Percentiles rank a stretch among this genome's conserved stretches.
phyloP scores from a whole-genome alignment of 1,284 basidiomycete genomes.

The Trametes polyzona region DNA sequence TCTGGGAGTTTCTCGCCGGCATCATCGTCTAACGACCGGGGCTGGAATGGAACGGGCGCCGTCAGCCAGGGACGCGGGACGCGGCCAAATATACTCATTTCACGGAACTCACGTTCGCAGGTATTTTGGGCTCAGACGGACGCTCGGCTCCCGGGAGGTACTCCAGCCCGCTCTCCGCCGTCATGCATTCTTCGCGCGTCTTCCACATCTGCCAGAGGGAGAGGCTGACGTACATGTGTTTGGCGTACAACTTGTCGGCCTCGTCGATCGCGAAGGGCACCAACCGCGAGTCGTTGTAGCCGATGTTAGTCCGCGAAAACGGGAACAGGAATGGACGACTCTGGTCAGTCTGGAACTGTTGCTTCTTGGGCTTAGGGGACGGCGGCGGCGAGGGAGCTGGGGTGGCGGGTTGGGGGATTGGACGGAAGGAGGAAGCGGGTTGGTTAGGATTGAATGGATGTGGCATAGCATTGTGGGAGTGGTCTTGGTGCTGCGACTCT shows the following conservation, averaged over 20 bases:
- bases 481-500: constrained; percentile 48
- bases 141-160: constrained; percentile 70
- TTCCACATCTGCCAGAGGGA: constrained; percentile 95
- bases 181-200: constrained; percentile 93
- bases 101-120: constrained; percentile 41
- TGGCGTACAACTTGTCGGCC: constrained; percentile 88
- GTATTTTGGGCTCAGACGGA: constrained; percentile 36
- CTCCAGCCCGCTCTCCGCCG: constrained; percentile 90
- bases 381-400: constrained; percentile 91
- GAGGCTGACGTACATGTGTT: constrained; percentile 90
- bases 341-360: constrained; percentile 99
- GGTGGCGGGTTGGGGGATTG: constrained; percentile 71
- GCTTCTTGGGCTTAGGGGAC: constrained; percentile 93
- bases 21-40: constrained; percentile 54
- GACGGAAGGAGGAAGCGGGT: constrained; percentile 49
- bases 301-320: constrained; percentile 65
- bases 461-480: constrained; percentile 42
- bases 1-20: constrained; percentile 66
- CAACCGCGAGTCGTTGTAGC: constrained; percentile 55
- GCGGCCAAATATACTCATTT: neutral
- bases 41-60: constrained; percentile 13
- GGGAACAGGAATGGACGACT: constrained; percentile 94
- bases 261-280: constrained; percentile 97
- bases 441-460: constrained; percentile 52
- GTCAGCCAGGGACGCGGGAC: neutral